Evolutionary conservation across 108 stramenopile species (phyloP), one percentile per base, ranked within the genome.

Genomic region (Seminavis robusta): DNA sequence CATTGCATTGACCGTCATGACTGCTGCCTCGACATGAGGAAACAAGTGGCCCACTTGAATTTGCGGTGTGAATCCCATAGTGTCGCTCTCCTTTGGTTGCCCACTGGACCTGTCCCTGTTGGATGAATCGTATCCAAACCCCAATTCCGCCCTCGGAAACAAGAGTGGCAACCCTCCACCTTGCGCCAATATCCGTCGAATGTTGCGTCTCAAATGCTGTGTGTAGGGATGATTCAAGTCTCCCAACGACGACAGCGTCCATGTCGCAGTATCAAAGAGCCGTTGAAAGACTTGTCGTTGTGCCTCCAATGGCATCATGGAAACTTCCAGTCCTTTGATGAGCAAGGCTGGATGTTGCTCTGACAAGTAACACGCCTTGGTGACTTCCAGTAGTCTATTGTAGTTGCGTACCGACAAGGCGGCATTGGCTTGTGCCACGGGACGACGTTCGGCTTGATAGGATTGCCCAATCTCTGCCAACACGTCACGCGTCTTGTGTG

Each of bases 391-490:
- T 28, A 88, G 87, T 4, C 93, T 84, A 23, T 82, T 47, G 58
- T 92, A 92, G 61, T 97, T 97, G 33, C 87, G 77, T 8, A 94
- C 79, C 38, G 86, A 88, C 11, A 97, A 59, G 0, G 93, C 91
- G 13, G 96, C 93, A 73, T 92, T 95, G 28, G 72, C 56, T 16
- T 63, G 57, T 24, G 96, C 94, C 13, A 94, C 72, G 3, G 93
- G 77, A 28, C 71, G 80, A 29, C 96, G 65, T 44, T 97, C 96
- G 33, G 44, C 27, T 30, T 88, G 74, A 47, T 95, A 95, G 9
- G 55, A 43, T 3, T 55, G 40, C n/a, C 40, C 39, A 4, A 73
- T 26, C 5, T 34, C 29, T n/a, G 26, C 8, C 3, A 61, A 21
- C 10, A 43, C 31, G 36, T 43, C 23, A 15, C 10, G 2, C 4